Base-by-base conservation (phyloP, 331 rosid species). In the Spiraea crenata region DNA sequence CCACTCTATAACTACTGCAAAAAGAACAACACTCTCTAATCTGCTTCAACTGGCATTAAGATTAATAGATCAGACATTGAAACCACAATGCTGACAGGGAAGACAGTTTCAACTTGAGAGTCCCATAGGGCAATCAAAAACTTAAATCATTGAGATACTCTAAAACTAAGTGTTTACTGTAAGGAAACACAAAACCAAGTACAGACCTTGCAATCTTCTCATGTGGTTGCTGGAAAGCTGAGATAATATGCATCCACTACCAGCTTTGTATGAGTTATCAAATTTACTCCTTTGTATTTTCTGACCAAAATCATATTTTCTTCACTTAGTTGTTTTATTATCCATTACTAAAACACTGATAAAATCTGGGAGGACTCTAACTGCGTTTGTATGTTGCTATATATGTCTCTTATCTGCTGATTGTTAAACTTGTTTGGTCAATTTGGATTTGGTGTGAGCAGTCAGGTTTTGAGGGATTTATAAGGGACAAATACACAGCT, bases 381-480 rank as follows among this genome's bases (percentile, higher is more conserved):
- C 42, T 46, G 44, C 63, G 14, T 66, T 40, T 17, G 31, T 12
- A n/a, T 34, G n/a, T 40, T 51, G 48, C 20, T 0, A 0, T 54
- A n/a, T 37, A 41, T 54, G 34, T 37, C 46, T 37, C 68, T 77
- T 71, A 38, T 51, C 45, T 72, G 31, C 63, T 81, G 70, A 80
- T 69, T 64, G 4, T 12, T 52, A 42, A 19, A 25, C 3, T 55
- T 40, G 34, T 56, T 42, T 7, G 35, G 3, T 54, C 56, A 20
- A 65, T 69, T 70, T 65, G 40, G 54, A 44, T 70, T 35, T 31
- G 45, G 7, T 75, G 54, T 42, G 55, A 72, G 75, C 86, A 93
- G 99, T 93, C 99, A 74, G 99, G 99, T 72, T 93, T 93, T 80
- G 96, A 83, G 87, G 86, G 92, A 10, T 93, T 89, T 77, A 68